phyloP scores from a whole-genome alignment of 2,329 filamentous ascomycete genomes.

The Curvularia hawaiiensis region DNA sequence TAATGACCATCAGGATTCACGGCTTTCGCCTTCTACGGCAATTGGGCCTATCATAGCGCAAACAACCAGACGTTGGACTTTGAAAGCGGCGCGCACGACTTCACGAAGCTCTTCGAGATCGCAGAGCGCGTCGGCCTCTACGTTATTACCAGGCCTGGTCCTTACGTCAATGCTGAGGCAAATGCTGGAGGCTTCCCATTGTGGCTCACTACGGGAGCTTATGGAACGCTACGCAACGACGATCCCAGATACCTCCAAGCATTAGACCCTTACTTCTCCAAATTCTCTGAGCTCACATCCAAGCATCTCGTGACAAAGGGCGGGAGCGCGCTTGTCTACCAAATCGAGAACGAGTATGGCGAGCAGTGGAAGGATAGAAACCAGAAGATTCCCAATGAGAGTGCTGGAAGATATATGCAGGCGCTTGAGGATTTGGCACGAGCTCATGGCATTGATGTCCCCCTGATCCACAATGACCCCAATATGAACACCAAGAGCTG shows the following conservation, averaged over 20 bases:
- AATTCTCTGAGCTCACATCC: slow-evolving; percentile 57
- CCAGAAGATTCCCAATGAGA: slow-evolving; percentile 55
- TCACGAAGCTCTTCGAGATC: slow-evolving; percentile 58
- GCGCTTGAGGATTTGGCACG: slow-evolving; percentile 59
- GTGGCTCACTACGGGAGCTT: slow-evolving; percentile 66
- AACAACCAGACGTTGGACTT: slow-evolving; percentile 57
- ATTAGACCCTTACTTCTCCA: slow-evolving; percentile 60
- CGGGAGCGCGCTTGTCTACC: slow-evolving; percentile 61
- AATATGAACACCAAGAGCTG: slow-evolving; percentile 64
- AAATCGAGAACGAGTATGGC: slow-evolving; percentile 63
- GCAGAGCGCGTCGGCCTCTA: slow-evolving; percentile 62
- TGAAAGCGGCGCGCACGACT: slow-evolving; percentile 58
- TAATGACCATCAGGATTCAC: slow-evolving; percentile 49
- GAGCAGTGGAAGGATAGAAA: slow-evolving; percentile 47
- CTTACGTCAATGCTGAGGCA: slow-evolving; percentile 68
- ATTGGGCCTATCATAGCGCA: slow-evolving; percentile 57
- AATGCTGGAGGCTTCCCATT: slow-evolving; percentile 67
- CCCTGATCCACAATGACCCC: slow-evolving; percentile 64
- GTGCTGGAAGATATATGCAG: slow-evolving; percentile 62
- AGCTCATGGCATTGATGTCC: slow-evolving; percentile 63
- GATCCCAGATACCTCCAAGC: slow-evolving; percentile 59
- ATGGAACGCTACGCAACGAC: slow-evolving; percentile 59
- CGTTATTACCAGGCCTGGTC: slow-evolving; percentile 62
- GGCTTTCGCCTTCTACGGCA: slow-evolving; percentile 54
- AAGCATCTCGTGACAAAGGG: slow-evolving; percentile 63